Evolutionary conservation across 2,329 filamentous ascomycete species (phyloP).

Genomic region (Talaromyces rugulosus): DNA sequence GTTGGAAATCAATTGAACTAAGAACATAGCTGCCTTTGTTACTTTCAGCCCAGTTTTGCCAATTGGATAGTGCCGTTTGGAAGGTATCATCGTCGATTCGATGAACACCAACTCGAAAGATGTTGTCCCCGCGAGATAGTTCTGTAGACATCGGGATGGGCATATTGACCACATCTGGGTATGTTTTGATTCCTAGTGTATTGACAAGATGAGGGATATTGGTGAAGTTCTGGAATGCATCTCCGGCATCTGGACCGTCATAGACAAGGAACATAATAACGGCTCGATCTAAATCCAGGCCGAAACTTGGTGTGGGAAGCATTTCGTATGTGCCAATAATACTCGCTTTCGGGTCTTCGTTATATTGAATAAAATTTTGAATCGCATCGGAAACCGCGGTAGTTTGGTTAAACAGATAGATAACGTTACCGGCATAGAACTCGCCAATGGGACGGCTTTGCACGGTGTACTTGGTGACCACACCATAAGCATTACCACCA

Average conservation of each 20-base stretch:
- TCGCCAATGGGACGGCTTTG: conserved; percentile 22
- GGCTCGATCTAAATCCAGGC: conserved; percentile 28
- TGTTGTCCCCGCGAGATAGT: conserved; percentile 28
- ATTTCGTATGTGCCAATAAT: conserved; percentile 33
- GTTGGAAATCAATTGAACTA: conserved; percentile 26
- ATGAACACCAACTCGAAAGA: conserved; percentile 32
- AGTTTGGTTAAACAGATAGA: conserved; percentile 23
- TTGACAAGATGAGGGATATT: conserved; percentile 26
- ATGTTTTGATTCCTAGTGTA: conserved; percentile 25
- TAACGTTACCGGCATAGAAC: conserved; percentile 26
- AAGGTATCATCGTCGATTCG: conserved; percentile 21
- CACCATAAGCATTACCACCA: conserved; percentile 48
- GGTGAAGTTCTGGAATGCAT: conserved; percentile 31
- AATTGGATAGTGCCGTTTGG: conserved; percentile 20
- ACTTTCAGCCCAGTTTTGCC: conserved; percentile 25
- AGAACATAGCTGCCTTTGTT: conserved; percentile 28
- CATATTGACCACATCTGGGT: conserved; percentile 30
- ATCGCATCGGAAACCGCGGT: conserved; percentile 25
- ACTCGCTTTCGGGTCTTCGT: conserved; percentile 30
- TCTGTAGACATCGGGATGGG: conserved; percentile 27
- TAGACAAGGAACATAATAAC: conserved; percentile 34
- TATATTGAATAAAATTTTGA: conserved; percentile 28
- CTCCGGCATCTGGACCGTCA: conserved; percentile 29
- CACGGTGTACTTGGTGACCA: conserved; percentile 33
- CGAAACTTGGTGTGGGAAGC: conserved; percentile 22